Conservation (phyloP, 1,139 yeast genomes). For the Williopsis jadinii region DNA sequence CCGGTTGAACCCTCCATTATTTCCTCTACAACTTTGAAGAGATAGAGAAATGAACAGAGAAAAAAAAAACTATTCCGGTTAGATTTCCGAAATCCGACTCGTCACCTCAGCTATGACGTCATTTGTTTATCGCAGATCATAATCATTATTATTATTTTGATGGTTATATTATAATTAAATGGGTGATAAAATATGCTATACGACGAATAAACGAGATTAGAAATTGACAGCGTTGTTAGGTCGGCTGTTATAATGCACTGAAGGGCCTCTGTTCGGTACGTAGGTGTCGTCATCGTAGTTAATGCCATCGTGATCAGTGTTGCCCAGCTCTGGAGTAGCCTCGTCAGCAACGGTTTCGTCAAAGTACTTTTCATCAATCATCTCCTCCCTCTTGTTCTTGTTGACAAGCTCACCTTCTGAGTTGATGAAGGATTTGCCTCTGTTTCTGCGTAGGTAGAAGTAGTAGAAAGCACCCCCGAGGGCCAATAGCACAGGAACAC, state of each 20-base stretch:
- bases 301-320: neutral
- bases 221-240: slow-evolving; percentile 1
- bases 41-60: too few relatives aligned
- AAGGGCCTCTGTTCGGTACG: neutral
- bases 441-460: slow-evolving; percentile 24
- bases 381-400: slow-evolving; percentile 15
- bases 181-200: neutral
- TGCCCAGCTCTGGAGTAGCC: neutral
- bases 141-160: neutral
- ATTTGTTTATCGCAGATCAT: too few relatives aligned
- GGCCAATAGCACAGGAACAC: slow-evolving; percentile 27
- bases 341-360: slow-evolving; percentile 20
- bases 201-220: neutral
- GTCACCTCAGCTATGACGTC: too few relatives aligned
- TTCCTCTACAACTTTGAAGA: too few relatives aligned
- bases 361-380: slow-evolving; percentile 21
- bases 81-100: too few relatives aligned
- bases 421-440: slow-evolving; percentile 28
- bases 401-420: slow-evolving; percentile 33
- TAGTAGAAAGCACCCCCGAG: slow-evolving; percentile 16
- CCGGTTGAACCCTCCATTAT: neutral
- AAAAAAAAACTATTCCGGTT: too few relatives aligned
- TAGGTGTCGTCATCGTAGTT: slow-evolving; percentile 1
- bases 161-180: neutral
- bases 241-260: neutral